Evolutionary conservation across 352 stramenopile genomes (phyloP).

Genomic region (Phytophthora capsici): DNA sequence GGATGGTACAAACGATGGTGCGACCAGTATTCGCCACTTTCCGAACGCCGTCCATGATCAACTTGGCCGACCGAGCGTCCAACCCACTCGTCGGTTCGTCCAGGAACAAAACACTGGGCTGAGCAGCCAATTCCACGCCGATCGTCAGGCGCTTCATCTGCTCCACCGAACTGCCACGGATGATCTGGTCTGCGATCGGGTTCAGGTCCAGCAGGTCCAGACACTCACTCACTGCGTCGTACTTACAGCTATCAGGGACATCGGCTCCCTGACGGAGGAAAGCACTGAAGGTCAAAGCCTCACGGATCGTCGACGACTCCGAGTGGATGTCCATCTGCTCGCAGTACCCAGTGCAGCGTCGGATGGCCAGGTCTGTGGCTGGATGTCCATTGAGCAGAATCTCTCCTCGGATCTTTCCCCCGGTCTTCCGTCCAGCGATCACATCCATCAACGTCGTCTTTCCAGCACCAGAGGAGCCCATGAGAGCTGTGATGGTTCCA

Average conservation of each 20-base stretch:
- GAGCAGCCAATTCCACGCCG: slow-evolving; percentile 19
- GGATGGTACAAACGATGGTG: slow-evolving; percentile 36
- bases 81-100: slow-evolving; percentile 24
- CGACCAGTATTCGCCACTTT: slow-evolving; percentile 69
- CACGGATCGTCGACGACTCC: slow-evolving; percentile 43
- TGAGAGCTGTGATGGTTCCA: slow-evolving; percentile 71
- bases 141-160: slow-evolving; percentile 27
- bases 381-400: slow-evolving; percentile 91
- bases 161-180: slow-evolving; percentile 30
- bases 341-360: slow-evolving; percentile 29
- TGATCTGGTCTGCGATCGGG: slow-evolving; percentile 41
- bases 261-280: slow-evolving; percentile 19
- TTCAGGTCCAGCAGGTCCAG: slow-evolving; percentile 36
- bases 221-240: slow-evolving; percentile 41
- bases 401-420: slow-evolving; percentile 83
- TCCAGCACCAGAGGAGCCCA: slow-evolving; percentile 80
- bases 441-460: slow-evolving; percentile 97
- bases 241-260: slow-evolving; percentile 19
- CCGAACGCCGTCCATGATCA: slow-evolving; percentile 79
- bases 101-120: slow-evolving; percentile 23
- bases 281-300: slow-evolving; percentile 41
- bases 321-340: slow-evolving; percentile 47
- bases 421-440: slow-evolving; percentile 93
- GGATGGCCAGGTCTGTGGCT: slow-evolving; percentile 41
- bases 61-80: slow-evolving; percentile 53